Evolutionary conservation across 192 early-diverging fungal genomes (phyloP), one percentile per base, ranked within the genome.

Genomic region (Coemansia sp.): DNA sequence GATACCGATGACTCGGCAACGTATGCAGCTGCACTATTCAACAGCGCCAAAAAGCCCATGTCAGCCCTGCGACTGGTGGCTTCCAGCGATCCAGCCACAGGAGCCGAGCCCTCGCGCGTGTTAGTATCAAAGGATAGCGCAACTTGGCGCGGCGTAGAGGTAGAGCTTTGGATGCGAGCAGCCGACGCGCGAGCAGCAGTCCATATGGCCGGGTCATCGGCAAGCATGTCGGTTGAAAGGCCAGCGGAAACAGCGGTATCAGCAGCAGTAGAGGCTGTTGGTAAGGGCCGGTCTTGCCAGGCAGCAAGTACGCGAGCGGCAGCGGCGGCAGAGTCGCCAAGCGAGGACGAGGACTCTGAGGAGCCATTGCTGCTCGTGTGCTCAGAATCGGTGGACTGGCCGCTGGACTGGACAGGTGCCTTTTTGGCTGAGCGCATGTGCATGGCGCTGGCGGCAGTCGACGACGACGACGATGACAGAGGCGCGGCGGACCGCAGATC

Each of bases 291-390:
- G 46, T 80, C 77, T 72, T 80, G 77, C 77, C 72, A 71, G 3
- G 71, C 68, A 8, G 77, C 77, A 2, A 80, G 62, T 22, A 80
- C 77, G n/a, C 77, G 77, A 4, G 77, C 77, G 2, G 77, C 77
- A 0, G 77, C 77, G 2, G 72, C 52, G 3, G 77, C 77, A 48
- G 77, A 71, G 33, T 74, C 77, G 53, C 72, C 72, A 24, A 80
- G 60, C 21, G 77, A 73, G 11, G 76, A 79, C 38, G 66, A 46
- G 10, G 74, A 77, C 53, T 68, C 67, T 9, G 62, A 62, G 1
- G 72, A 68, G 12, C 58, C 44, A 14, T 56, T 55, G n/a, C 76
- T 55, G n/a, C 76, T 70, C 14, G 63, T 53, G 24, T 63, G 50
- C 59, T 79, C 76, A 3, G 76, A 57, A 42, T 79, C 76, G 3